phyloP scores from a whole-genome alignment of 257 asterid genomes.

The Cordia subcordata region DNA sequence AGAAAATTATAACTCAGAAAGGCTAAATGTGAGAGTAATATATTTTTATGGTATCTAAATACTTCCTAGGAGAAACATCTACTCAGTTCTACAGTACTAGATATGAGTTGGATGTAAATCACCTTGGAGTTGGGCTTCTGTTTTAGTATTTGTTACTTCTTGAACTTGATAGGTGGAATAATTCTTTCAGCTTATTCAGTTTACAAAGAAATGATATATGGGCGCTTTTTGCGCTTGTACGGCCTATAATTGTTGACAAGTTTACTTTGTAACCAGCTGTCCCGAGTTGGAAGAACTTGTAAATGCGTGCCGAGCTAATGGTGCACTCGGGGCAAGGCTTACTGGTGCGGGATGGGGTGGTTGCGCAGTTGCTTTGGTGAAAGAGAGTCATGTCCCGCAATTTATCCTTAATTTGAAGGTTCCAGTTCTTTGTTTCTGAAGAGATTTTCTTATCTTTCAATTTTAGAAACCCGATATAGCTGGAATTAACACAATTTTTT shows the following conservation, averaged over 20 bases:
- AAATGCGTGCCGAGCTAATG: slow-evolving; percentile 59
- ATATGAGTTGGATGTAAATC: no score
- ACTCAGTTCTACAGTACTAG: no score
- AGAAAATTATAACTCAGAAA: no score
- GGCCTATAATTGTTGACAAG: not conserved
- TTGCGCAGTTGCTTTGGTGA: slow-evolving; percentile 87
- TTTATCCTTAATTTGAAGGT: slow-evolving; percentile 91
- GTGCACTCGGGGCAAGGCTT: slow-evolving; percentile 91
- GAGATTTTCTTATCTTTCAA: not conserved
- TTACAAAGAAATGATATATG: no score
- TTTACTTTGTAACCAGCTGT: slow-evolving; percentile 39
- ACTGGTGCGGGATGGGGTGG: slow-evolving; percentile 99
- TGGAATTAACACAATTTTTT: not conserved
- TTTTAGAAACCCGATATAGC: not conserved
- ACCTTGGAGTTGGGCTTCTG: no score
- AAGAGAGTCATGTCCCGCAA: slow-evolving; percentile 71
- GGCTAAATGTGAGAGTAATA: no score
- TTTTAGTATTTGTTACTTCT: no score
- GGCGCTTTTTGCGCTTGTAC: no score
- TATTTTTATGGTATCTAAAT: no score
- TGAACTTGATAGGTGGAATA: no score
- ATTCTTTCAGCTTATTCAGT: no score
- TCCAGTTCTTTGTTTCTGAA: not conserved
- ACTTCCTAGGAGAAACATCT: no score
- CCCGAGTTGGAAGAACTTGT: slow-evolving; percentile 94